A percentile compares a stretch with the other conserved stretches of the same genome.
phyloP scores from a whole-genome alignment of 768 basidiomycete species.

The Calocybe cyanea region DNA sequence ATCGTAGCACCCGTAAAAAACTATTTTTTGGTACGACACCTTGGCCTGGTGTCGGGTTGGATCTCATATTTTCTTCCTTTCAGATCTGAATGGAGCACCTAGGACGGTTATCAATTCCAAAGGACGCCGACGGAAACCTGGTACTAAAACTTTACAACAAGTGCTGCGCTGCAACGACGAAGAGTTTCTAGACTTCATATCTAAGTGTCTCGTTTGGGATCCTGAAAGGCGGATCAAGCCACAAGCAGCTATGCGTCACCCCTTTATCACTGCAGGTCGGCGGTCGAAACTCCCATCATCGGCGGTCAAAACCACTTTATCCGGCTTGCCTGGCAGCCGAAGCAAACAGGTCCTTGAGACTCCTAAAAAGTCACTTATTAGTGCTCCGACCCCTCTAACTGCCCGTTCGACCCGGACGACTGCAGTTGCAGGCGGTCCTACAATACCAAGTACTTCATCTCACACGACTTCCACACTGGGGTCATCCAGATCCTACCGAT shows the following conservation, averaged over 20 bases:
- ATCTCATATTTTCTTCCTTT: conserved; percentile 5
- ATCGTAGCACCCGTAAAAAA: conserved; percentile 89
- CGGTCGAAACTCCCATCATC: conserved; percentile 45
- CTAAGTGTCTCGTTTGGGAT: conserved; percentile 98
- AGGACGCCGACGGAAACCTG: conserved; percentile 87
- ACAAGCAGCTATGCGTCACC: conserved; percentile 86
- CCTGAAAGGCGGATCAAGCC: conserved; percentile 95
- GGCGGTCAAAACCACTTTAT: conserved; percentile 54
- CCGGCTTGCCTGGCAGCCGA: conserved; percentile 46
- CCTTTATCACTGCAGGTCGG: conserved; percentile 73
- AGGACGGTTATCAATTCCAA: conserved; percentile 95
- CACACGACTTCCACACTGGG: conserved; percentile 51
- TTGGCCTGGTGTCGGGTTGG: neutral
- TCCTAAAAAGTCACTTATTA: conserved; percentile 87
- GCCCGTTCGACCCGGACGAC: conserved; percentile 66
- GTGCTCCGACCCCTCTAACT: conserved; percentile 83
- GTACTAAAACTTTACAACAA: conserved; percentile 83
- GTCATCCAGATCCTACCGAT: conserved; percentile 61
- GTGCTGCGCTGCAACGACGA: conserved; percentile 93
- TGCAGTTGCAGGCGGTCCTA: conserved; percentile 42
- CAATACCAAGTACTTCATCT: conserved; percentile 53
- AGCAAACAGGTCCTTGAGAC: conserved; percentile 58
- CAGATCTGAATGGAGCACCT: conserved; percentile 91
- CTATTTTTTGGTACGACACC: conserved; percentile 84
- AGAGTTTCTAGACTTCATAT: conserved; percentile 93